Evolutionary conservation across 2,329 filamentous ascomycete species (phyloP).

Genomic region (Botrytis medusae): DNA sequence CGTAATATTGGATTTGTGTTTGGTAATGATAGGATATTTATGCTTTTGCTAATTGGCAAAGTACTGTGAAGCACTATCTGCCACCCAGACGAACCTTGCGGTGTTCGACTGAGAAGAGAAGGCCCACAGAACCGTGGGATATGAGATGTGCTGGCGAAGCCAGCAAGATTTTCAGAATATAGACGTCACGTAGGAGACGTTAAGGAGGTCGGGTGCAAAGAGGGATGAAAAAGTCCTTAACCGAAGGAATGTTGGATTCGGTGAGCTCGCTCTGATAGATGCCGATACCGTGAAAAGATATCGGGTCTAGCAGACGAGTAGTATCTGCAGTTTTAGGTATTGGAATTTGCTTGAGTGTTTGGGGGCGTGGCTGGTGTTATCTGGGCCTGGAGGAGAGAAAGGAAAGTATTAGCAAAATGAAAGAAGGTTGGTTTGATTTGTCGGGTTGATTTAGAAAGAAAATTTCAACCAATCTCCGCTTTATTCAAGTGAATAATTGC

Average conservation of each 20-base stretch:
- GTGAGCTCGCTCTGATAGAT: conserved; percentile 65
- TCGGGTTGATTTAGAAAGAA: background rate
- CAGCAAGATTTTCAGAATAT: conserved; percentile 60
- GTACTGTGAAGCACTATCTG: conserved; percentile 93
- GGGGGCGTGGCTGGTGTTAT: conserved; percentile 57
- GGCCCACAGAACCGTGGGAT: conserved; percentile 77
- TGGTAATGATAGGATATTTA: background rate
- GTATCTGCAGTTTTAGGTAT: conserved; percentile 51
- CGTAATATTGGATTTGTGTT: conserved; percentile 8
- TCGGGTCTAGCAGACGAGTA: conserved; percentile 80
- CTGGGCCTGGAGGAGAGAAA: conserved; percentile 49
- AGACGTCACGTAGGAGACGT: conserved; percentile 72
- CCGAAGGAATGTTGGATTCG: conserved; percentile 83
- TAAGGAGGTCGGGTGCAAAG: conserved; percentile 89
- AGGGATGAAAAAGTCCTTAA: conserved; percentile 77
- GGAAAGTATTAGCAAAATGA: conserved; percentile 22
- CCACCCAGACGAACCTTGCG: conserved; percentile 95
- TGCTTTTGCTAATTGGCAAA: conserved; percentile 29
- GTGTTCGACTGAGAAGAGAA: conserved; percentile 94
- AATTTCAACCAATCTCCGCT: background rate
- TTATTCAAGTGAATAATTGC: conserved; percentile 1
- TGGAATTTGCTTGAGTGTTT: conserved; percentile 12
- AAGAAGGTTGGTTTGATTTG: background rate
- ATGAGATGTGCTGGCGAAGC: conserved; percentile 66
- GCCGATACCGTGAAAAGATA: conserved; percentile 83